Conservation (phyloP, 495 filamentous ascomycete genomes). For the Trichocladium uniseriatum region DNA sequence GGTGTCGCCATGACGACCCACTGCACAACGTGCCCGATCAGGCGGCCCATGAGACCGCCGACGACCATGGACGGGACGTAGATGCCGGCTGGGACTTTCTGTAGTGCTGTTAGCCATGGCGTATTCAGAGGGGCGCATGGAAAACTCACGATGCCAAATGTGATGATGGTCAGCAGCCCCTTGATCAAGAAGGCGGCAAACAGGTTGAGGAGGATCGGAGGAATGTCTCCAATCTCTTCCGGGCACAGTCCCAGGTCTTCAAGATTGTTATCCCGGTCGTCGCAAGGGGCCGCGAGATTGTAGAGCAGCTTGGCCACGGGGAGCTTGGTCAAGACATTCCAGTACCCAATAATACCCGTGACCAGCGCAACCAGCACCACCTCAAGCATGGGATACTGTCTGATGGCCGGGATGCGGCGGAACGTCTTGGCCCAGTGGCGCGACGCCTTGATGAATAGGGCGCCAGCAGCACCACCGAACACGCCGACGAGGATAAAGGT, state of each 20-base stretch:
- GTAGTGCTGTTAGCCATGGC: not conserved
- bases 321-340: constrained; percentile 84
- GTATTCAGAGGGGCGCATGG: too few species aligned
- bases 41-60: constrained; percentile 82
- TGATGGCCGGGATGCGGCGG: constrained; percentile 70
- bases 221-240: constrained; percentile 58
- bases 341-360: constrained; percentile 80
- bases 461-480: constrained; percentile 74
- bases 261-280: constrained; percentile 40
- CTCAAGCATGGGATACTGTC: constrained; percentile 74
- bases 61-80: constrained; percentile 99
- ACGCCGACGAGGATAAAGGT: constrained; percentile 79
- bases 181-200: constrained; percentile 81
- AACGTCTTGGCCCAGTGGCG: constrained; percentile 82
- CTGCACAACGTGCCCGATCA: constrained; percentile 80
- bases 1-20: constrained; percentile 70
- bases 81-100: constrained; percentile 89
- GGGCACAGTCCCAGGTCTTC: constrained; percentile 73
- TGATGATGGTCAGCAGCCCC: constrained; percentile 74
- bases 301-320: constrained; percentile 85
- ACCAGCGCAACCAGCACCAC: constrained; percentile 78
- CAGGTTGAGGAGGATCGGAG: constrained; percentile 58
- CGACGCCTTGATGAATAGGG: constrained; percentile 94
- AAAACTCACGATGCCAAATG: constrained; percentile 62
- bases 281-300: constrained; percentile 81